These are phyloP conservation scores for Aspergillus ostianus DNA, from an alignment of 495 filamentous ascomycete species.

Conservation along the genomic window DNA sequence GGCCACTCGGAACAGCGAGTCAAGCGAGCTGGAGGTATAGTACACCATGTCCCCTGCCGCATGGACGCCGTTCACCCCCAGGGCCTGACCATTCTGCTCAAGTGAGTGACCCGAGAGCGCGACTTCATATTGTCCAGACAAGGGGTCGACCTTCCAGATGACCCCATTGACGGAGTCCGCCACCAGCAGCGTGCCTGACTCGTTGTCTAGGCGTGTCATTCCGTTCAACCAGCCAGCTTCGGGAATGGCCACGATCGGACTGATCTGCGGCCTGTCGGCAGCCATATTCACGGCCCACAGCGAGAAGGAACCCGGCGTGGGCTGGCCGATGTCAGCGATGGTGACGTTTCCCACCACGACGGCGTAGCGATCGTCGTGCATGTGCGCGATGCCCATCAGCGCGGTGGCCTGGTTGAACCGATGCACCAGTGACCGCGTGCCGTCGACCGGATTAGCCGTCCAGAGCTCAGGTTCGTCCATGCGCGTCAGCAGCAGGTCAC, in stretches of 20 bases:
- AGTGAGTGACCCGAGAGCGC: constrained; percentile 28
- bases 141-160: constrained; percentile 33
- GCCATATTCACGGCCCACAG: constrained; percentile 40
- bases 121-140: constrained; percentile 30
- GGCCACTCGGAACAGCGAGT: constrained; percentile 32
- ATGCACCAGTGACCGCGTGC: constrained; percentile 28
- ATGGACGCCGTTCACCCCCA: constrained; percentile 43
- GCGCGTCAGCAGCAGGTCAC: constrained; percentile 35
- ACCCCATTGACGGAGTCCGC: constrained; percentile 39
- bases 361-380: constrained; percentile 41
- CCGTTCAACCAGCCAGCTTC: constrained; percentile 42
- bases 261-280: constrained; percentile 7
- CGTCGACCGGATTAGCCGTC: constrained; percentile 34
- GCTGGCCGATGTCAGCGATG: constrained; percentile 18
- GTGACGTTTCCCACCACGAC: constrained; percentile 42
- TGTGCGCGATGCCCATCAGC: constrained; percentile 43
- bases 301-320: constrained; percentile 34
- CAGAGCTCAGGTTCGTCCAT: constrained; percentile 40
- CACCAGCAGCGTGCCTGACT: constrained; percentile 26
- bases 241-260: constrained; percentile 35
- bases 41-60: constrained; percentile 33
- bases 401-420: constrained; percentile 33
- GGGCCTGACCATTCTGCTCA: constrained; percentile 22
- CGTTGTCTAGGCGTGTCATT: constrained; percentile 28
- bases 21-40: constrained; percentile 36